Conservation (phyloP, 805 yeast genomes). For the Cyberlindnera mycetangii region DNA sequence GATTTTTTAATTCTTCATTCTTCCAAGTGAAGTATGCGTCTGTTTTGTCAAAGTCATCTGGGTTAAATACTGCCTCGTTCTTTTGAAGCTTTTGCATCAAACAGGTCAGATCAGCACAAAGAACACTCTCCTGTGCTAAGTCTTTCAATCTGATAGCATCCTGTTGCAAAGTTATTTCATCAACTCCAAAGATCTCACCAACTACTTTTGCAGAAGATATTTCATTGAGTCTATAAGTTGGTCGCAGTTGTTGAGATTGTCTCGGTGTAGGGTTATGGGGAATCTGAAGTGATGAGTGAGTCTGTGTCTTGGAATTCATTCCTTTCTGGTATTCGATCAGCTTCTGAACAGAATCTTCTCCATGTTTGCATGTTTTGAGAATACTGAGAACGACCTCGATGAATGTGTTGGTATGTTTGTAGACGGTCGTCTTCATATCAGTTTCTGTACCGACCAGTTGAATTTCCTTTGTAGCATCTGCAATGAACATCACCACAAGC, state of each 20-base stretch:
- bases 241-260: constrained; percentile 23
- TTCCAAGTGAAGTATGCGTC: constrained; percentile 42
- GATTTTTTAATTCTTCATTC: constrained; percentile 32
- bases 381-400: constrained; percentile 16
- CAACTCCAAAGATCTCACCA: constrained; percentile 46
- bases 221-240: constrained; percentile 53
- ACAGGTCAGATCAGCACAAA: constrained; percentile 31
- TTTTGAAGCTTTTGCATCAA: constrained; percentile 15
- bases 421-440: constrained; percentile 18
- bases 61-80: constrained; percentile 30
- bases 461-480: constrained; percentile 52
- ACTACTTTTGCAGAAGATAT: constrained; percentile 51
- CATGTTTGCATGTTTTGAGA: constrained; percentile 19
- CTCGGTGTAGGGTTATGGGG: not conserved
- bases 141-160: constrained; percentile 46
- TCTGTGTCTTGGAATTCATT: constrained; percentile 17
- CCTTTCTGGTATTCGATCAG: constrained; percentile 40
- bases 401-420: constrained; percentile 21
- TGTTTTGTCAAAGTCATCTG: constrained; percentile 35
- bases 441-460: constrained; percentile 28
- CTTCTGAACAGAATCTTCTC: constrained; percentile 40
- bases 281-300: not conserved
- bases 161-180: constrained; percentile 48
- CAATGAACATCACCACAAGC: constrained; percentile 49
- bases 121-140: constrained; percentile 33